Evolutionary conservation across 2,329 filamentous ascomycete species (phyloP).

Genomic region (Canariomyces notabilis): DNA sequence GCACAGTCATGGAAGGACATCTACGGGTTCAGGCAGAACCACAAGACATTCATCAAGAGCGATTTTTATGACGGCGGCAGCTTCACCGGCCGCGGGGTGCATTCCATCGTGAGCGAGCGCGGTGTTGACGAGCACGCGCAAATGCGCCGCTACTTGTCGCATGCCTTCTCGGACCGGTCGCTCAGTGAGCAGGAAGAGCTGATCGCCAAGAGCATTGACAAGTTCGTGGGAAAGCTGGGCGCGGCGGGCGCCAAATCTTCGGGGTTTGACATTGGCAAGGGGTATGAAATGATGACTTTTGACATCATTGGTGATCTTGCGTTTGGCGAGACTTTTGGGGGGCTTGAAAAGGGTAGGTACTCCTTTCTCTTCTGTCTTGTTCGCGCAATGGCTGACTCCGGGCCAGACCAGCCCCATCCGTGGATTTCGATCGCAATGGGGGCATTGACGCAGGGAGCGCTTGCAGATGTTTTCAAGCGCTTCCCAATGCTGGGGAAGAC

Average conservation of each 20-base stretch:
- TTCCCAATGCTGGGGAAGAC: constrained; percentile 21
- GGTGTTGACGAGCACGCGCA: constrained; percentile 18
- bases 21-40: constrained; percentile 22
- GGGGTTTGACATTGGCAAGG: neutral
- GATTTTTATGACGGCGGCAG: constrained; percentile 24
- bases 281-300: constrained; percentile 20
- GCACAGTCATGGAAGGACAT: constrained; percentile 32
- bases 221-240: constrained; percentile 16
- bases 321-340: constrained; percentile 23
- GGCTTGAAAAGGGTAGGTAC: constrained; percentile 12
- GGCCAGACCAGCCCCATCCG: no score
- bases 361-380: neutral
- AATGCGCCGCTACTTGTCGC: constrained; percentile 23
- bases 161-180: constrained; percentile 27
- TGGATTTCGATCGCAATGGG: constrained; percentile 21
- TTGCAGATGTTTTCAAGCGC: constrained; percentile 23
- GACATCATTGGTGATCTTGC: constrained; percentile 23
- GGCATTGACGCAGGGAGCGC: constrained; percentile 17
- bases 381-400: no score
- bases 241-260: constrained; percentile 1
- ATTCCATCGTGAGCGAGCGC: constrained; percentile 25
- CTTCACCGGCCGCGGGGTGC: constrained; percentile 19
- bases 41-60: constrained; percentile 23
- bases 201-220: constrained; percentile 20
- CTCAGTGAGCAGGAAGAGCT: constrained; percentile 27